Conservation (phyloP, 2,329 filamentous ascomycete species). For the Gremmenia infestans region DNA sequence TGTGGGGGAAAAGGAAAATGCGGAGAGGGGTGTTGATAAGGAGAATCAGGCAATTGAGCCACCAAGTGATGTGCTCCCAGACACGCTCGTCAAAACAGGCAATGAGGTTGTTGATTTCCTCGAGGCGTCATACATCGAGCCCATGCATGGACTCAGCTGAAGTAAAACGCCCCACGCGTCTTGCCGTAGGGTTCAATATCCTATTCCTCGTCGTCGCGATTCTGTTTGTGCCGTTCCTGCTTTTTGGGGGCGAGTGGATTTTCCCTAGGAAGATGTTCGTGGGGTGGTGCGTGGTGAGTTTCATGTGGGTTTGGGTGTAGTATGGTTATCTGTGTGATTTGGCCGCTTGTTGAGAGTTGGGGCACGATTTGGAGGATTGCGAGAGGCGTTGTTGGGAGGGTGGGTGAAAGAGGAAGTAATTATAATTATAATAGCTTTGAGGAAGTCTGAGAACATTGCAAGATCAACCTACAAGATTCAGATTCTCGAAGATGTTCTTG, state of each 20-base stretch:
- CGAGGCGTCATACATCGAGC: conserved; percentile 35
- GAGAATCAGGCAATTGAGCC: conserved; percentile 4
- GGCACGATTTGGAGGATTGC: conserved; percentile 29
- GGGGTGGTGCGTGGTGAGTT: conserved; percentile 37
- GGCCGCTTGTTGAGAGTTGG: conserved; percentile 36
- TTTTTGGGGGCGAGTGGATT: conserved; percentile 36
- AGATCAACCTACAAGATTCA: too few relatives aligned
- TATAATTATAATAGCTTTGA: background rate
- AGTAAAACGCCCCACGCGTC: conserved; percentile 32
- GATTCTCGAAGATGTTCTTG: too few relatives aligned
- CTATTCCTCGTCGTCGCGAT: conserved; percentile 34
- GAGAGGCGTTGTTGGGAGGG: conserved; percentile 6
- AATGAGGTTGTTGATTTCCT: conserved; percentile 41
- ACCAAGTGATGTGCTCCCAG: conserved; percentile 20
- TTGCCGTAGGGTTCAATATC: conserved; percentile 35
- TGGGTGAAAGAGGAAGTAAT: background rate
- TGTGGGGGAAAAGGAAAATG: background rate
- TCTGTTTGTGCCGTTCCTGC: conserved; percentile 36
- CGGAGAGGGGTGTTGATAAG: conserved; percentile 9
- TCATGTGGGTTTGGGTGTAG: conserved; percentile 39
- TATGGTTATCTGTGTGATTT: conserved; percentile 35
- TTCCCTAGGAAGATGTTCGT: conserved; percentile 33
- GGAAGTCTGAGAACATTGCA: background rate
- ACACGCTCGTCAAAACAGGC: conserved; percentile 29
- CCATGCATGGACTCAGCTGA: conserved; percentile 38